phyloP scores from a whole-genome alignment of 176 grass and related monocot species.

The Juncus effusus region DNA sequence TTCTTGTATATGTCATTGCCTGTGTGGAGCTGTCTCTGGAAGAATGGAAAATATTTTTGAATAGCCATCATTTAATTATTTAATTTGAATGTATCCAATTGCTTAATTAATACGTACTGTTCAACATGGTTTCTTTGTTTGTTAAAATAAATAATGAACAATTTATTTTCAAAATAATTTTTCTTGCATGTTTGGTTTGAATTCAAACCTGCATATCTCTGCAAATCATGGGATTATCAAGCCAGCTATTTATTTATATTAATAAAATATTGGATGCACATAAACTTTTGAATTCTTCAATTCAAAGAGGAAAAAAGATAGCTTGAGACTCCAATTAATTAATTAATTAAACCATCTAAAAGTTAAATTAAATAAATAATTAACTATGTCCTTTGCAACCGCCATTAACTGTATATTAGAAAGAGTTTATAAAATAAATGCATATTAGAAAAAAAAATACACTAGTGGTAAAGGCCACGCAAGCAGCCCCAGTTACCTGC shows the following conservation, averaged over 20 bases:
- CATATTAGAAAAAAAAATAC: too few relatives aligned
- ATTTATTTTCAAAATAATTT: background rate
- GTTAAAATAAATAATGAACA: too few relatives aligned
- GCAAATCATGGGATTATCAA: background rate
- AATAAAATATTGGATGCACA: background rate
- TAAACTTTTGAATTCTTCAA: background rate
- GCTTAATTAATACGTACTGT: background rate
- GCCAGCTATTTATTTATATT: background rate
- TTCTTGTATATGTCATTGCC: background rate
- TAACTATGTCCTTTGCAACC: too few relatives aligned
- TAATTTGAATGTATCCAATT: background rate
- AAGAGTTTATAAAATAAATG: too few relatives aligned
- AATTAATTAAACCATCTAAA: too few relatives aligned
- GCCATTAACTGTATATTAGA: too few relatives aligned
- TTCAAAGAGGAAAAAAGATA: too few relatives aligned
- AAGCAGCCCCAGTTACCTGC: too few relatives aligned
- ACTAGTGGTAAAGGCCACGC: too few relatives aligned
- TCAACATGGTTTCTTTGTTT: background rate
- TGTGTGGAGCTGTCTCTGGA: conserved; percentile 19
- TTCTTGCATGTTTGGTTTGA: background rate
- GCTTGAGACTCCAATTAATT: too few relatives aligned
- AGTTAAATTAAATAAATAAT: too few relatives aligned
- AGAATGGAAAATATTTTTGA: background rate
- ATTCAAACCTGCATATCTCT: background rate
- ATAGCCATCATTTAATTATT: background rate